Base-by-base conservation (phyloP, 208 protist species). In the Borovskyia barvae region DNA sequence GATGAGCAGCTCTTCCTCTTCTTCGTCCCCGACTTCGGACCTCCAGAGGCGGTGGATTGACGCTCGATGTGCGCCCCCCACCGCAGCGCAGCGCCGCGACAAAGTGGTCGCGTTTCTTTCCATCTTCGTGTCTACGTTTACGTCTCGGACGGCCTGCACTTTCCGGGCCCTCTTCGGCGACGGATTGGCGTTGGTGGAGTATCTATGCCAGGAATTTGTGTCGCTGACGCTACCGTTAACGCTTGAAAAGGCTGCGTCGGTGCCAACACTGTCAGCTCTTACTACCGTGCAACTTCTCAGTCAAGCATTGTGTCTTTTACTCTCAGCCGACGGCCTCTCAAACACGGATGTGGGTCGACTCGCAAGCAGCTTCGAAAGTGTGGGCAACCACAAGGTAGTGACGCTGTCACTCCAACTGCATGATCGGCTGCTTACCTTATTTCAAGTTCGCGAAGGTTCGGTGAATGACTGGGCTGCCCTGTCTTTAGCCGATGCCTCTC, bases 1-100 rank as follows among this genome's bases (percentile, higher is more conserved):
- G n/a, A n/a, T n/a, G 24, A 32, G 47, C 11, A 8, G 42, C 41
- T 39, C 5, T 52, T 37, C 19, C 22, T 15, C 14, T 41, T 56
- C 9, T 45, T 53, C 26, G 7, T 24, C 51, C n/a, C 30, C 39
- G 15, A 33, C 2, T 12, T 45, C 39, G 7, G 66, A 68, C 11
- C 22, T 85, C 49, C 78, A 81, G 53, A 46, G 68, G 19, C 55
- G 72, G 35, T 85, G 78, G 78, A 50, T 85, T 4, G 78, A 85
- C 39, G 78, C 63, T 15, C 68, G 73, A 15, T 85, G 78, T 42
- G 65, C 64, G 2, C 53, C 71, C 3, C 20, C 67, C 5, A 68
- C 66, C 4, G 48, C 66, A 3, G 39, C 32, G 28, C 58, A 72
- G 19, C 72, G 74, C 42, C 48, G 22, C 0, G 63, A 55, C 17